phyloP scores from a whole-genome alignment of 495 filamentous ascomycete genomes.

The Bombardia bombarda region DNA sequence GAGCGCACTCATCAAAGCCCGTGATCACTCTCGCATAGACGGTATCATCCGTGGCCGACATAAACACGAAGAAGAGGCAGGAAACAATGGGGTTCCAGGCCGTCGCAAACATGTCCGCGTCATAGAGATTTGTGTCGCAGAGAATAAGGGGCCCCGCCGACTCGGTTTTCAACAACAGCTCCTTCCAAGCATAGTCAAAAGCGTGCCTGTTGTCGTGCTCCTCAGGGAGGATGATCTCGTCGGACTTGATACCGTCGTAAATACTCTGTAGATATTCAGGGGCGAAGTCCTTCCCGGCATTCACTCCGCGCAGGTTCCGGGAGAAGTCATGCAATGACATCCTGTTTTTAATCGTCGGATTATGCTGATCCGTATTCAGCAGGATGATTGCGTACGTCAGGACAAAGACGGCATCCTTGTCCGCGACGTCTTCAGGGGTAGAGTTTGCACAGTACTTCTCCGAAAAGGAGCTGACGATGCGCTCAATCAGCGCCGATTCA shows the following conservation, averaged over 20 bases:
- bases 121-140: conserved; percentile 89
- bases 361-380: conserved; percentile 91
- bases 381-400: conserved; percentile 95
- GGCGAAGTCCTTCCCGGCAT: conserved; percentile 76
- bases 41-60: conserved; percentile 96
- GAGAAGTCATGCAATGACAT: conserved; percentile 80
- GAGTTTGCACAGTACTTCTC: conserved; percentile 75
- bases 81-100: conserved; percentile 94
- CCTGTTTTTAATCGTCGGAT: conserved; percentile 83
- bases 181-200: conserved; percentile 96
- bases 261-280: conserved; percentile 80
- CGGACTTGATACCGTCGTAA: conserved; percentile 81
- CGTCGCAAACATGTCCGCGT: conserved; percentile 94
- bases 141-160: conserved; percentile 63
- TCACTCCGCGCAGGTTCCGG: conserved; percentile 81
- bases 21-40: conserved; percentile 90
- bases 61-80: conserved; percentile 94
- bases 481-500: conserved; percentile 85
- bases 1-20: conserved; percentile 92
- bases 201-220: conserved; percentile 95
- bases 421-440: conserved; percentile 65
- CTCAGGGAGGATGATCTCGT: conserved; percentile 94
- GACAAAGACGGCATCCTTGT: conserved; percentile 84
- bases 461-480: conserved; percentile 79
- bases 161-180: conserved; percentile 79